Percentiles rank a stretch among this genome's conserved stretches.
Conservation (phyloP, 2,329 filamentous ascomycete species). For the Aspergillus phoenicis region DNA sequence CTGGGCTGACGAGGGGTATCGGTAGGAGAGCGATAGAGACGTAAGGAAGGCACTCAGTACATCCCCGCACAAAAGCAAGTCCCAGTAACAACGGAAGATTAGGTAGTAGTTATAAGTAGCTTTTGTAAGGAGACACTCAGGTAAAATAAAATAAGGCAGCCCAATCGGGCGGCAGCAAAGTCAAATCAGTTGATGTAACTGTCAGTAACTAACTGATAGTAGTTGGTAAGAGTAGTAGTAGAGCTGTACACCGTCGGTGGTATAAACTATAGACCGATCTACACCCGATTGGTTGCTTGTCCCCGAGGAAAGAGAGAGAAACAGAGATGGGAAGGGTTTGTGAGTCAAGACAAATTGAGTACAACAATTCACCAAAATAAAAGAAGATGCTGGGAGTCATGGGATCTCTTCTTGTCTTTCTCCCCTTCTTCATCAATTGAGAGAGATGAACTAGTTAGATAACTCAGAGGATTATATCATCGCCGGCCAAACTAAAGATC, state of each 20-base stretch:
- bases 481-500: slow-evolving; percentile 17
- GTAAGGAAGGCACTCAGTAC: background rate
- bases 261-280: slow-evolving; percentile 3
- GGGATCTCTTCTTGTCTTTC: too few species aligned
- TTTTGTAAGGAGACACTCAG: background rate
- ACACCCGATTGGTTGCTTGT: slow-evolving; percentile 4
- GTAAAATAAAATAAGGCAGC: slow-evolving; percentile 9
- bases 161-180: slow-evolving; percentile 14
- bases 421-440: too few species aligned
- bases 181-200: background rate
- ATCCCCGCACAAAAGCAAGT: too few species aligned
- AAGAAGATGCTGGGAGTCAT: too few species aligned
- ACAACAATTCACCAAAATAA: too few species aligned
- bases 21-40: background rate
- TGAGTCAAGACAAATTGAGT: too few species aligned
- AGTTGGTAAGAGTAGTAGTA: background rate
- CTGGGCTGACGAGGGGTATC: background rate
- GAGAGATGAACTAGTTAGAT: too few species aligned
- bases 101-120: background rate
- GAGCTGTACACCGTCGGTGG: background rate
- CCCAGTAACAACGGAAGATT: background rate
- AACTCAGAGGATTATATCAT: slow-evolving; percentile 18
- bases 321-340: too few species aligned
- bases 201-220: background rate
- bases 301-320: background rate